Evolutionary conservation across 768 basidiomycete genomes (phyloP), one percentile per base, ranked within the genome.

Genomic region (Asterophora parasitica): DNA sequence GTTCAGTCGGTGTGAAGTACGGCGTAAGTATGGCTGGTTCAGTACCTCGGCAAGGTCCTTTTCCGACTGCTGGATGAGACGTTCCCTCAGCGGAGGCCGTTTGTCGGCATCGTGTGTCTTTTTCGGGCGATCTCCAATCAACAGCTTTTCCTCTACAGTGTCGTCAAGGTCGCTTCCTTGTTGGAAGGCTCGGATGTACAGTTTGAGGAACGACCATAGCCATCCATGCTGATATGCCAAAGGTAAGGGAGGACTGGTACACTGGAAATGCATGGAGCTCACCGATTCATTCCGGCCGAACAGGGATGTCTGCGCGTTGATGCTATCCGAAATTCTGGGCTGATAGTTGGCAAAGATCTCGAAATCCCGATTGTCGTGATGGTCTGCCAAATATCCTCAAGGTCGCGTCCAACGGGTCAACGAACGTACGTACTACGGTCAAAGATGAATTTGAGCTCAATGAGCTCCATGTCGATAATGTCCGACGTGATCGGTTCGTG

Each of bases 351-450:
- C 79, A 19, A 94, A 66, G 39, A 92, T 82, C 32, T 74, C 72
- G 56, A 86, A 84, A 66, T 95, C 92, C 7, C 92, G 85, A 63
- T 95, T 94, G 64, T 95, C 92, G 46, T 83, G 74, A 53, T 92
- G 87, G 47, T 72, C 84, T 88, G 58, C 43, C 16, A 30, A 7
- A 11, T 8, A 45, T 31, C 35, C 38, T 27, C 28, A 41, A 40
- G n/a, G 30, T 33, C 4, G 17, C 44, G n/a, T 48, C 42, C 33
- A 16, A 32, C 32, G 28, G 49, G 33, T 4, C 16, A 32, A 7
- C 27, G 12, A 11, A 50, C 30, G 44, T 32, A 70, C 79, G 49
- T 55, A 86, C 84, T 67, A 44, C 86, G 78, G 58, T 88, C 83
- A 58, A 88, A 85, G 59, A 88, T 79, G 60, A 91, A 88, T 59